Conservation (phyloP, 2,329 filamentous ascomycete genomes). For the Exophiala xenobiotica region DNA sequence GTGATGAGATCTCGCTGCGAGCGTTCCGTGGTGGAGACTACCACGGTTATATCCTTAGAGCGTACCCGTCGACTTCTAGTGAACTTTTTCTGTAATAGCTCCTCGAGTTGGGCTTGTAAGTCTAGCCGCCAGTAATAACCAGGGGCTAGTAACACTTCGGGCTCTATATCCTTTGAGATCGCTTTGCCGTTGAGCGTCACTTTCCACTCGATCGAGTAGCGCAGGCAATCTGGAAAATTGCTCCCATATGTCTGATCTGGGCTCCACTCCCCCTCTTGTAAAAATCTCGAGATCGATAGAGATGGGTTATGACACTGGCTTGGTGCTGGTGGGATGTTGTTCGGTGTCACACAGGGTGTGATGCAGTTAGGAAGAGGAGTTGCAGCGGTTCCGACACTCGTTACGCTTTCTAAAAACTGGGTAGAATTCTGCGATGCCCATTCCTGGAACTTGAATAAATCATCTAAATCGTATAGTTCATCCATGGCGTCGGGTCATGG, state of each 20-base stretch:
- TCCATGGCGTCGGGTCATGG: slow-evolving; percentile 10
- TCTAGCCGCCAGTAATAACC: slow-evolving; percentile 3
- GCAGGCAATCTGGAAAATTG: slow-evolving; percentile 4
- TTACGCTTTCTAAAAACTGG: not conserved
- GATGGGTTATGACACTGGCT: slow-evolving; percentile 3
- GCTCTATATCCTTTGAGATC: slow-evolving; percentile 9
- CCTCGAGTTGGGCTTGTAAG: slow-evolving; percentile 5
- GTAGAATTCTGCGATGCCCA: slow-evolving; percentile 4
- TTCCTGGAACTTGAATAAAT: slow-evolving; percentile 10
- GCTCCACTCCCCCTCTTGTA: slow-evolving; percentile 11
- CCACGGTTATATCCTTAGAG: slow-evolving; percentile 6
- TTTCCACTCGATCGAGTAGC: slow-evolving; percentile 14
- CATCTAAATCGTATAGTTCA: slow-evolving; percentile 3
- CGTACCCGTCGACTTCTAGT: slow-evolving; percentile 4
- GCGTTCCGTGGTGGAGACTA: slow-evolving; percentile 7
- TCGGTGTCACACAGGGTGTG: slow-evolving; percentile 4
- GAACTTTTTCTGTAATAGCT: slow-evolving; percentile 7
- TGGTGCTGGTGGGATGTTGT: not conserved
- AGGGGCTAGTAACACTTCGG: slow-evolving; percentile 1
- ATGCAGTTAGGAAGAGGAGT: slow-evolving; percentile 3
- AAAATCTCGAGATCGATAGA: not conserved
- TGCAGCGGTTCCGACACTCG: slow-evolving; percentile 2
- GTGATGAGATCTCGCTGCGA: slow-evolving; percentile 5
- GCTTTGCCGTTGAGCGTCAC: slow-evolving; percentile 6
- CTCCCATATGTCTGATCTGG: slow-evolving; percentile 3